Base-by-base conservation (phyloP, 148 eudicot species). In the Cornus florida region DNA sequence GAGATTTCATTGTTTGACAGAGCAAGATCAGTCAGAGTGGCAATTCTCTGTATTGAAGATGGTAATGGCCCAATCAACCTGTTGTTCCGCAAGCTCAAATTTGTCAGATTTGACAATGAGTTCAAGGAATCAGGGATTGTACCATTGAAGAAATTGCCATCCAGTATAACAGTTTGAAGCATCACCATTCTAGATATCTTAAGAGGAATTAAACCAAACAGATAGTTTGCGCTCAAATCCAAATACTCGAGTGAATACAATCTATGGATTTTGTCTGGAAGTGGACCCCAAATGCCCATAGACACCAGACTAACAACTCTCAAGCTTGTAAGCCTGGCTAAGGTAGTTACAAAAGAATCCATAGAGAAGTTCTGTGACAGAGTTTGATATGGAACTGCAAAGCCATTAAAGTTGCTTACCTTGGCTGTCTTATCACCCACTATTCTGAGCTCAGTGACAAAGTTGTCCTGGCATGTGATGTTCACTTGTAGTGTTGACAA, bases 261-360 rank as follows among this genome's bases (percentile, higher is more conserved):
- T 81, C 94, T 87, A 33, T 89, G 81, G 23, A 92, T 86, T 64
- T 90, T 92, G 75, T 83, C 84, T 71, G 92, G 88, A 74, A 92
- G 83, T 66, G 87, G 82, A 2, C 97, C 97, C 90, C 92, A 92
- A 9, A 92, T 87, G 32, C 97, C 97, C 71, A 92, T 80, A 82
- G 91, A 91, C 74, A 86, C 88, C 64, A 92, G 70, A 8, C 82
- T 84, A 69, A 92, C 90, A 72, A 77, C 91, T 35, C 83, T 89
- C 79, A 92, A 83, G 75, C 83, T 88, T 31, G 79, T 76, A 39
- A 92, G 81, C 86, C 97, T 92, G 70, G 94, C 78, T 70, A 92
- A 80, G n/a, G 97, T 92, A 28, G 87, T 82, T 48, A 90, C 82
- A 79, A 92, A 88, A 24, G 97, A 90, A 76, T 90, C 92, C 84